Evolutionary conservation across 2,329 filamentous ascomycete species (phyloP), one percentile per base, ranked within the genome.

Genomic region (Sphaceloma murrayae): DNA sequence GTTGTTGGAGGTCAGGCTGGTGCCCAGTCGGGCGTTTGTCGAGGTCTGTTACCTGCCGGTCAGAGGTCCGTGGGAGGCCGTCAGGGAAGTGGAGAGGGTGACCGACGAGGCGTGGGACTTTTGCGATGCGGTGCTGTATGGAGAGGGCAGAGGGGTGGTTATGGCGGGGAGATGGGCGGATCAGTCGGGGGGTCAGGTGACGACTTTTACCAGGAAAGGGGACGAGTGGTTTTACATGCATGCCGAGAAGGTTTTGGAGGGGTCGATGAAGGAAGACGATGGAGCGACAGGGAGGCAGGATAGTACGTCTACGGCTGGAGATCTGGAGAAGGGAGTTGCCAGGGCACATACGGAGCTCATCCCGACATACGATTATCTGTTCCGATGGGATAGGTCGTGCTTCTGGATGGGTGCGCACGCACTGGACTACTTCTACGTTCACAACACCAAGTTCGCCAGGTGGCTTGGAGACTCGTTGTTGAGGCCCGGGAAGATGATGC

Each of bases 151-250:
- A 4, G 74, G 75, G 0, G 68, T 82, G 1, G 62, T 85, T 32
- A 80, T 80, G 56, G 67, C 70, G 0, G 82, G 82, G 0, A 66
- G 65, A 7, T 62, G 82, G 11, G 69, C 69, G 4, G 34, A 27
- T 22, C 39, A 32, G 3, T 16, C 44, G 11, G 32, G 61, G 58
- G 1, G 48, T 50, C 2, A 57, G 56, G 33, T 53, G 63, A 1
- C 62, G 61, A 17, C 65, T 57, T 0, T 82, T 85, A 58, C 73
- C 71, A n/a, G 72, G 8, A 63, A 72, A 0, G 59, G 58, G 3
- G 82, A 87, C 51, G 75, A 78, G 0, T 87, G 82, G 83, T 85
- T 84, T 56, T 86, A 85, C 48, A 63, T 85, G 2, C 80, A 82
- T 51, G 80, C 74, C 1, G 62, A 75, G 50, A 59, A 67, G n/a